These are phyloP conservation scores for Paraphaeosphaeria sporulosa DNA, from an alignment of 2,329 filamentous ascomycete genomes.

Conservation along the genomic window DNA sequence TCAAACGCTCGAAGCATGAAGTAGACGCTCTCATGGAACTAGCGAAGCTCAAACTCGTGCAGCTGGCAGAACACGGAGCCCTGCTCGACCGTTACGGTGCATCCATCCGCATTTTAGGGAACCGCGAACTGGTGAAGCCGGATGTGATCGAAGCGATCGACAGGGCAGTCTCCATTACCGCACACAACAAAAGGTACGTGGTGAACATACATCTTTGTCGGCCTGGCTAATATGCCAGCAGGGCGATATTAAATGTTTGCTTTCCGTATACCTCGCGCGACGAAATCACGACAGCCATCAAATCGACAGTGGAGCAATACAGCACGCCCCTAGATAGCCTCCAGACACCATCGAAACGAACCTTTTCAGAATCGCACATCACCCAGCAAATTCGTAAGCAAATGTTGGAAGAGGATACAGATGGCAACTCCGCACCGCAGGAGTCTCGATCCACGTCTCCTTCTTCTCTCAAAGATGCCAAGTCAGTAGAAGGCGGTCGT, in stretches of 20 bases:
- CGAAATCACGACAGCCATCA: slow-evolving; percentile 91
- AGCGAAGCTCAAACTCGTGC: slow-evolving; percentile 91
- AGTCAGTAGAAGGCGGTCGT: slow-evolving; percentile 35
- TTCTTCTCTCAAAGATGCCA: slow-evolving; percentile 46
- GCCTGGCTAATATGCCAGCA: slow-evolving; percentile 30
- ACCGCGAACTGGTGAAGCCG: slow-evolving; percentile 80
- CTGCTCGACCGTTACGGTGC: slow-evolving; percentile 93
- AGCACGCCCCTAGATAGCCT: slow-evolving; percentile 70
- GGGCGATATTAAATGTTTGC: slow-evolving; percentile 86
- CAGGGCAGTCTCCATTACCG: slow-evolving; percentile 84
- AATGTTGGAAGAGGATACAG: slow-evolving; percentile 51
- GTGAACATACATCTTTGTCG: not conserved
- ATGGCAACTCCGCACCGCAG: slow-evolving; percentile 34
- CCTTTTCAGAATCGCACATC: slow-evolving; percentile 89
- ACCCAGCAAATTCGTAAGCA: slow-evolving; percentile 77
- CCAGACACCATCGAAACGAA: slow-evolving; percentile 63
- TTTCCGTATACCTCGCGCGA: slow-evolving; percentile 97
- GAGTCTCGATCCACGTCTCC: slow-evolving; percentile 44
- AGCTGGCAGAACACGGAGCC: slow-evolving; percentile 91
- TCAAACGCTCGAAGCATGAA: slow-evolving; percentile 95
- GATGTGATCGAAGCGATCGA: slow-evolving; percentile 92
- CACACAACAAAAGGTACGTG: slow-evolving; percentile 78
- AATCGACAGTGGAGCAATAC: slow-evolving; percentile 86
- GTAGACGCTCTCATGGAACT: slow-evolving; percentile 98
- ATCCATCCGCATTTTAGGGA: slow-evolving; percentile 82